Base-by-base conservation (phyloP, 2,329 filamentous ascomycete species). In the Daldinia sp. region DNA sequence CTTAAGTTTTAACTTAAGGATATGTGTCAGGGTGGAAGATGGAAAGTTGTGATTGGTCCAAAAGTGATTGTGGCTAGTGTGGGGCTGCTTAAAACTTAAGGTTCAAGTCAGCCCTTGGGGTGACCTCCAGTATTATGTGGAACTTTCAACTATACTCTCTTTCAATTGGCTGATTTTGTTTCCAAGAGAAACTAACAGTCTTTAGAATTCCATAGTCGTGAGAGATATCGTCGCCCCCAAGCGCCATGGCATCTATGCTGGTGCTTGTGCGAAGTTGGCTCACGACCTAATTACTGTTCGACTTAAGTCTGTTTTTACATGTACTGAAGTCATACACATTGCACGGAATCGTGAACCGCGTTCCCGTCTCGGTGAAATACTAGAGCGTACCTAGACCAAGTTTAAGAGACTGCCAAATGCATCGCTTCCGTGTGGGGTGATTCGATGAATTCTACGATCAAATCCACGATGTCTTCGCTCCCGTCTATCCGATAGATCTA, bases 281-380 rank as follows among this genome's bases (percentile, higher is more conserved):
- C 50, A 12, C 59, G 1, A 23, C 20, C 20, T 53, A 57, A 35
- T 28, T 12, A 51, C 60, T 41, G 9, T 46, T 26, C 7, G 18
- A 46, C 18, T 26, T 46, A 12, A 46, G 20, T 46, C 18, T 9
- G 7, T 18, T 46, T 46, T 20, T 60, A 59, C 39, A 58, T 46
- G 26, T 48, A 15, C 39, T 39, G 18, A 51, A 62, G 51, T n/a
- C 48, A 65, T 59, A 41, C 18, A 20, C 39, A 48, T 59, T 53
- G 33, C 12, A 46, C 65, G 62, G 68, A 42, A 65, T 54, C 39
- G n/a, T 61, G 50, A 50, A 70, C 68, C 68, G 68, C 59, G 58
- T 65, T 63, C 61, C 68, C 68, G 68, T 37, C 35, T 26, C 46
- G 46, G 30, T 51, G 50, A n/a, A 23, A 51, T 33, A 55, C 46